Evolutionary conservation across 139 green algal species (phyloP).

Genomic region (Tetratostichococcus sp.): DNA sequence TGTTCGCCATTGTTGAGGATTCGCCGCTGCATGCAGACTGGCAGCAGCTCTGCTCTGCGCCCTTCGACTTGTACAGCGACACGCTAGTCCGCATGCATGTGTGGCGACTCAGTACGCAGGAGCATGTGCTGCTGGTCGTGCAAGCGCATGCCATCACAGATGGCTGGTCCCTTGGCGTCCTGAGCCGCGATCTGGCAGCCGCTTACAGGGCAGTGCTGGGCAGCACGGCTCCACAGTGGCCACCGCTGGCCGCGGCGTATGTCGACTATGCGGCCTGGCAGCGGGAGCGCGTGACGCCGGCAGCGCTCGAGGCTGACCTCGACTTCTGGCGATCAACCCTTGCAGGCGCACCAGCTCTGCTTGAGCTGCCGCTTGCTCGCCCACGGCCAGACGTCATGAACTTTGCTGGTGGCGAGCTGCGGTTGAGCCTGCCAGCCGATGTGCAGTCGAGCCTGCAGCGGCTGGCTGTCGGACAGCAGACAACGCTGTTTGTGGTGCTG

Average conservation of each 20-base stretch:
- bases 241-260: neutral
- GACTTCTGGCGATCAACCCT: neutral
- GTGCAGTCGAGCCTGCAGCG: neutral
- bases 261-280: neutral
- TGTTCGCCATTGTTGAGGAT: too few relatives aligned
- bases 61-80: too few relatives aligned
- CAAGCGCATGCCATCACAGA: constrained; percentile 16
- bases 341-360: neutral
- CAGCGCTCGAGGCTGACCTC: neutral
- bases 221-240: neutral
- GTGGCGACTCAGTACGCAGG: neutral
- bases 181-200: constrained; percentile 5
- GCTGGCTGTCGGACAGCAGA: neutral
- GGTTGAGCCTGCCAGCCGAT: neutral
- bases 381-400: neutral
- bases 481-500: neutral
- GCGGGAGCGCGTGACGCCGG: neutral
- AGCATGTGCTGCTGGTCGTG: constrained; percentile 4
- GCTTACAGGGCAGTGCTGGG: constrained; percentile 1
- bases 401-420: neutral
- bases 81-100: neutral
- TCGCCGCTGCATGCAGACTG: too few relatives aligned
- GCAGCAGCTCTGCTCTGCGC: too few relatives aligned
- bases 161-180: constrained; percentile 6
- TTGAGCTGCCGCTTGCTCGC: neutral